Percentiles rank a stretch among this genome's conserved stretches.
Evolutionary conservation across 768 basidiomycete species (phyloP).

Genomic region (Calvatia gigantea): DNA sequence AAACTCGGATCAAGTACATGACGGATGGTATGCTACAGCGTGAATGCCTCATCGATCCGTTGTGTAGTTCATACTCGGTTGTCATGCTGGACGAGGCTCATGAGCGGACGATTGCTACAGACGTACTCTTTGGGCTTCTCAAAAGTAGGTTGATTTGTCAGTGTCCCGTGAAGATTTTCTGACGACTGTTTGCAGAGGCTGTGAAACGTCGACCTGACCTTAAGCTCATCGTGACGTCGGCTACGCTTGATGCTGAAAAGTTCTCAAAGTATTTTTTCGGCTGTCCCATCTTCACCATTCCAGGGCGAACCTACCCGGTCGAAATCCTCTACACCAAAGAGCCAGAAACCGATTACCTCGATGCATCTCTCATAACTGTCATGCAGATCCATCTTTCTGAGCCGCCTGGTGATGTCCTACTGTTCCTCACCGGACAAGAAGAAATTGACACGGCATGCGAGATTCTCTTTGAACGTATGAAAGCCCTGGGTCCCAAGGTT

Average conservation of each 20-base stretch:
- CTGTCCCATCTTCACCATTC: conserved; percentile 99
- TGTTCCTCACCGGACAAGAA: conserved; percentile 98
- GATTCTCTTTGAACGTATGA: conserved; percentile 98
- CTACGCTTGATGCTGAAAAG: conserved; percentile 98
- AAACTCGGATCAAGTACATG: conserved; percentile 99
- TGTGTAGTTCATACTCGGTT: conserved; percentile 89
- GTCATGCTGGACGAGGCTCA: conserved; percentile 99
- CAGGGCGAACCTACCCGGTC: conserved; percentile 98
- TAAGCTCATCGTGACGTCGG: conserved; percentile 97
- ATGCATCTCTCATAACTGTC: conserved; percentile 96
- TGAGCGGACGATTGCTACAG: conserved; percentile 97
- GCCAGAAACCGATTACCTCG: conserved; percentile 95
- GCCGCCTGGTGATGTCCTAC: conserved; percentile 91
- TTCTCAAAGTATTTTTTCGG: conserved; percentile 99
- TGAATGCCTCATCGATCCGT: conserved; percentile 94
- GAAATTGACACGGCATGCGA: conserved; percentile 98
- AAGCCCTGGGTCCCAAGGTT: conserved; percentile 96
- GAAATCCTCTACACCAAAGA: conserved; percentile 99
- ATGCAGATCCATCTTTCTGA: conserved; percentile 99
- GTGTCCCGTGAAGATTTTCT: conserved; percentile 6
- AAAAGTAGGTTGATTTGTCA: conserved; percentile 59
- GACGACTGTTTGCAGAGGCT: conserved; percentile 60
- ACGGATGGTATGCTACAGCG: conserved; percentile 99
- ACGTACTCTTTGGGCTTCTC: conserved; percentile 92
- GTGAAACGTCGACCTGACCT: conserved; percentile 93